Conservation (phyloP, 306 rosid species). For the Oemleria cerasiformis region DNA sequence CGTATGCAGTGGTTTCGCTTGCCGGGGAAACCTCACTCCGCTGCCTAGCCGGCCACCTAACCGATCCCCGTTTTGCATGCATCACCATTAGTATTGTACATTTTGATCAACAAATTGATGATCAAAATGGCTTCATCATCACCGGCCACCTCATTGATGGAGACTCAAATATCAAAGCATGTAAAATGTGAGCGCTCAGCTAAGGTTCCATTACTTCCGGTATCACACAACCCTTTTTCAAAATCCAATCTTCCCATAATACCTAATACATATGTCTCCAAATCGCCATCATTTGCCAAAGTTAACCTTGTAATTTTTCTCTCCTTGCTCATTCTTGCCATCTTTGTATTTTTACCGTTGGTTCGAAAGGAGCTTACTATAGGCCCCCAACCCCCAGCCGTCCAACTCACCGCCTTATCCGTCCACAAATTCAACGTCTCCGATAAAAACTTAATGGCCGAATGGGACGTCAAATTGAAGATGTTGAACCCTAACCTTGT, state of each 20-base stretch:
- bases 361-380: background rate
- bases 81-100: background rate
- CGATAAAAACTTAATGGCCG: slow-evolving; percentile 2
- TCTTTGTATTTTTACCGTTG: background rate
- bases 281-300: background rate
- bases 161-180: slow-evolving; percentile 2
- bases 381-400: slow-evolving; percentile 1
- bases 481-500: background rate
- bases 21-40: background rate
- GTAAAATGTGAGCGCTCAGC: background rate
- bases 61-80: background rate
- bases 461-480: slow-evolving; percentile 13
- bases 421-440: slow-evolving; percentile 6
- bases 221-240: slow-evolving; percentile 1
- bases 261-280: background rate
- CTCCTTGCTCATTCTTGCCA: background rate
- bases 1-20: background rate
- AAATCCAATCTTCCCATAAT: background rate
- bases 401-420: background rate
- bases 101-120: background rate
- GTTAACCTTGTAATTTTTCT: background rate
- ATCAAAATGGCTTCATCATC: background rate
- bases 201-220: slow-evolving; percentile 13
- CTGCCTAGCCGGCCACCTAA: too few species aligned
- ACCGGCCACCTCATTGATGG: background rate